Percentiles rank a stretch among this genome's conserved stretches.
phyloP scores from a whole-genome alignment of 1,284 basidiomycete species.

The Heliocybe sulcata region DNA sequence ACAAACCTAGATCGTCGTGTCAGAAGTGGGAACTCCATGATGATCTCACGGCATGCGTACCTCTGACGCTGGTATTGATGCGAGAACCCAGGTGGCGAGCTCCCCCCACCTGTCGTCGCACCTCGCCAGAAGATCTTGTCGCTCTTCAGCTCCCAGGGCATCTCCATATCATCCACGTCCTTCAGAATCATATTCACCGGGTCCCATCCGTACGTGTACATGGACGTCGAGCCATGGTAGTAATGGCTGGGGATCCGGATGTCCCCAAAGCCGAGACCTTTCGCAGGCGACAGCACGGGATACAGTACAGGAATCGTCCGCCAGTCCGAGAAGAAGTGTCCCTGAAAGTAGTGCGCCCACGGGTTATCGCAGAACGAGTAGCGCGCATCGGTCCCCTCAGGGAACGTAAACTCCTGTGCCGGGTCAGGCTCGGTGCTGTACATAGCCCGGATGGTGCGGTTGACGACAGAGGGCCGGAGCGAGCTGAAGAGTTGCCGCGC shows the following conservation, averaged over 20 bases:
- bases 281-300: conserved; percentile 88
- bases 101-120: conserved; percentile 89
- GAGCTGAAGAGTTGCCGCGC: conserved; percentile 81
- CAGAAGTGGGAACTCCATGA: background rate
- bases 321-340: conserved; percentile 96
- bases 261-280: conserved; percentile 77
- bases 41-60: conserved; percentile 26
- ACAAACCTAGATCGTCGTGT: conserved; percentile 48
- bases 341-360: conserved; percentile 79
- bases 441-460: conserved; percentile 21
- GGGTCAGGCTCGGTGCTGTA: conserved; percentile 26
- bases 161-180: conserved; percentile 75
- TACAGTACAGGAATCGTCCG: conserved; percentile 79
- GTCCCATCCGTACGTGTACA: conserved; percentile 92
- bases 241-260: conserved; percentile 93
- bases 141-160: conserved; percentile 73
- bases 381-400: conserved; percentile 46
- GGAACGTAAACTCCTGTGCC: conserved; percentile 49
- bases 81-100: conserved; percentile 78
- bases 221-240: conserved; percentile 76
- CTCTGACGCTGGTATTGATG: conserved; percentile 86
- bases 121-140: conserved; percentile 82
- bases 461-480: conserved; percentile 38
- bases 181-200: conserved; percentile 60
- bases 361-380: conserved; percentile 79